Evolutionary conservation across 495 filamentous ascomycete species (phyloP), one percentile per base, ranked within the genome.

Genomic region (Aspergillus taichungensis): DNA sequence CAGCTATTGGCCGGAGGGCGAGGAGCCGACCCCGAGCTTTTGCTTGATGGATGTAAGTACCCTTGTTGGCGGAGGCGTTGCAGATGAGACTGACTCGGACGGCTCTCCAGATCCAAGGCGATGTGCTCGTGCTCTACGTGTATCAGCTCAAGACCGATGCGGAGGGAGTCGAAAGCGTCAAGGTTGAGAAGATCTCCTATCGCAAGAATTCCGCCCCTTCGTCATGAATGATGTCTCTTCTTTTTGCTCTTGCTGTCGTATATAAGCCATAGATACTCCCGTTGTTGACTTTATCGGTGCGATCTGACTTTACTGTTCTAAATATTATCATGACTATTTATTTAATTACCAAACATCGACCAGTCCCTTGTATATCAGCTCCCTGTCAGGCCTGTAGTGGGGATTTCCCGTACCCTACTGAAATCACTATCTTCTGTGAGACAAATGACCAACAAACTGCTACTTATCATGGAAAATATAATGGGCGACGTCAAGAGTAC

Each of bases 151-250:
- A 87, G 61, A 94, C 84, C 55, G 90, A 95, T 57, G 82, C 76
- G 45, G 87, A 89, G 50, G 94, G 92, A 1, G 79, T 77, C 9
- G 90, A 96, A 64, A 94, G 83, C 47, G 94, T 99, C 11, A 86
- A 83, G 27, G 92, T 99, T 34, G 92, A 99, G 66, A 97, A 97
- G 73, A 89, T 99, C 34, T 94, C 88, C 31, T 99, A 88, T 63
- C 87, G 94, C 56, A 97, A 96, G 71, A 86, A 86, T 52, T 62
- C 57, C 24, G 51, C 61, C 30, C 57, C 61, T 18, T 54, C 65
- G 30, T 58, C 63, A 53, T 67, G 55, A 52, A 50, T 41, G 42
- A 63, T n/a, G 29, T 35, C 30, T 46, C 24, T 49, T 49, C 36
- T 44, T 32, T 24, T 41, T 37, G 41, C 36, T 39, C 30, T 44